Base-by-base conservation (phyloP, 345 rosid species). In the Sonneratia caseolaris region DNA sequence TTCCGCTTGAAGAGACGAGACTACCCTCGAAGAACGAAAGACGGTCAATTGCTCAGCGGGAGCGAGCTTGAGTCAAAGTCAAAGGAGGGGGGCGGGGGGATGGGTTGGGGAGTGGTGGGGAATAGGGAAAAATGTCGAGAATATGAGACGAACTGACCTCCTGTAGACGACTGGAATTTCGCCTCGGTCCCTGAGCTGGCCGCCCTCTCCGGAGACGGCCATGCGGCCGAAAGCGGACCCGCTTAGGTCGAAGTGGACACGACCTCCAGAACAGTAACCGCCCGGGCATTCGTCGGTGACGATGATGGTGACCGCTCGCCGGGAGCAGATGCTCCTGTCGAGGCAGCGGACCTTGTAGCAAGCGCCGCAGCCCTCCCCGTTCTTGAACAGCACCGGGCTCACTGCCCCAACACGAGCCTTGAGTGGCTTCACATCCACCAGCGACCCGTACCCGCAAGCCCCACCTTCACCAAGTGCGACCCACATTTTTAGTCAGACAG, bases 191-290 rank as follows among this genome's bases (percentile, higher is more conserved):
- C 97, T 83, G 74, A 94, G 90, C 79, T 40, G 79, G 38, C 71
- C 40, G 68, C 69, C 57, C 70, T 86, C 92, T 4, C 99, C 99
- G 36, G 91, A 38, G 22, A 87, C 78, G 35, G 96, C 96, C 93
- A 94, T 79, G 49, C 87, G 92, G 16, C 99, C 97, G 74, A 94
- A 94, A 32, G 97, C 99, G 2, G 99, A 96, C 55, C 97, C 99
- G 10, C 99, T 94, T 62, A 92, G 91, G 80, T 92, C 97, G 79
- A 92, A 95, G 77, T 95, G 99, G 71, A 86, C 77, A 74, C 80
- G 84, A 2, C 91, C 86, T 22, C 78, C 79, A 64, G 85, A 69
- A 81, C 97, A 90, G 77, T 84, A 82, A 6, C 85, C 91, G 3
- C 80, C 95, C 3, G 87, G 98, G 78, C 97, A 88, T 82, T 90